Evolutionary conservation across 2,329 filamentous ascomycete species (phyloP), one percentile per base, ranked within the genome.

Genomic region (Xylaria sp.): DNA sequence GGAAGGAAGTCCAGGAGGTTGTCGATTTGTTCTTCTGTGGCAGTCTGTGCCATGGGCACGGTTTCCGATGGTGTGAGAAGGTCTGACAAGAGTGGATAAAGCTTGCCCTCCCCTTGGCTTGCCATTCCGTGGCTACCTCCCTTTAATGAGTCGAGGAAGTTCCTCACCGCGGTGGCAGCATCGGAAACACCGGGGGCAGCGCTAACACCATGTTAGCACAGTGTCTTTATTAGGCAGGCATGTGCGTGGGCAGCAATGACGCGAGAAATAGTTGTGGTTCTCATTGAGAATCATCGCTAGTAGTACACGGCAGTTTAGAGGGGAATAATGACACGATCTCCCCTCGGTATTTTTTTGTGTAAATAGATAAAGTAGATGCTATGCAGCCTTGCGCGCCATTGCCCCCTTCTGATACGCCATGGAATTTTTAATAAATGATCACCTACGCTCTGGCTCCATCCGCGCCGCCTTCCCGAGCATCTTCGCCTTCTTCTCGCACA

Each of bases 361-460:
- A 54, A 65, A 65, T 12, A 58, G 11, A 24, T 12, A 58, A 27
- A 24, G 6, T 36, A 36, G 45, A 67, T 62, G 59, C 59, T 57
- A 72, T 74, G 74, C 70, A 67, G 47, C 68, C 64, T 64, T 69
- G 51, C 66, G 58, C 61, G 66, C 64, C 61, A 59, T 56, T 61
- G 47, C 61, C 62, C 68, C 48, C 58, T 59, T 56, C 65, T 68
- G 64, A 73, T 76, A 77, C 74, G 73, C 74, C 75, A 71, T 71
- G 73, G 75, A 72, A 55, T 27, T 73, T 73, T 74, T 72, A 72
- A 72, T 75, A 70, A 80, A 82, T 79, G 80, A 65, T 71, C 80
- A 99, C 97, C 95, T 98, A 99, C 96, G 95, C 96, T 98, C 96
- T 90, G 83, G 93, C 97, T 78, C 97, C 96, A 82, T 98, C 96